Evolutionary conservation across 23 red algal genomes (phyloP), one percentile per base, ranked within the genome.

Genomic region (Gracilaria caudata): DNA sequence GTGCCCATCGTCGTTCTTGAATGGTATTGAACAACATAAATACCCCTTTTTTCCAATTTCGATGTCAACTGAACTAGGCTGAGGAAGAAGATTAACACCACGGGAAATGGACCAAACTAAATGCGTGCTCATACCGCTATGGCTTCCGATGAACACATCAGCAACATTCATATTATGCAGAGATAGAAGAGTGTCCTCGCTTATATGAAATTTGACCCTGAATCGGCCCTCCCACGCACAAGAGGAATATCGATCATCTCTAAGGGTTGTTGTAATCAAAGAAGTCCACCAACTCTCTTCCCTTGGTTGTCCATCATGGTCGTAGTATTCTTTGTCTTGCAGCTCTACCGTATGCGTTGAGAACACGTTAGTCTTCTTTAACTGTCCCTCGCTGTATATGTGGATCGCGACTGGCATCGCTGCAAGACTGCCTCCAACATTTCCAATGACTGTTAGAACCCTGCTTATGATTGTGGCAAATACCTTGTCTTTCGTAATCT

Each of bases 131-230:
- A 91, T 10, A 19, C 87, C 87, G 23, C 87, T 91, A 8, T 58
- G 51, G 24, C 77, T 82, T 53, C 87, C 87, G 29, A 91, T 81
- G 55, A 91, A 91, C 14, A 91, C 78, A 24, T 91, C 87, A 6
- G 87, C 74, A 36, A 64, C 58, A 66, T 81, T 74, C 87, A 91
- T 91, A 19, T 82, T 76, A 40, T 91, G 87, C 21, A 82, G 65
- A 60, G 66, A 81, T 6, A 54, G 32, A 37, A 91, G 45, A 0
- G 87, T 91, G 24, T 91, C 61, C 68, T 91, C 87, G 24, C 77
- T 82, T 21, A 91, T 71, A 51, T 91, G 87, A 11, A 91, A 39
- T 30, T 53, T 35, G 51, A 91, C 75, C 4, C 60, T 29, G 17
- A 91, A 63, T 26, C 63, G 37, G 34, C 13, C 19, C 29, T 89